Percentiles rank a stretch among this genome's conserved stretches.
Evolutionary conservation across 352 stramenopile species (phyloP).

Genomic region (Pythium rishiriense): DNA sequence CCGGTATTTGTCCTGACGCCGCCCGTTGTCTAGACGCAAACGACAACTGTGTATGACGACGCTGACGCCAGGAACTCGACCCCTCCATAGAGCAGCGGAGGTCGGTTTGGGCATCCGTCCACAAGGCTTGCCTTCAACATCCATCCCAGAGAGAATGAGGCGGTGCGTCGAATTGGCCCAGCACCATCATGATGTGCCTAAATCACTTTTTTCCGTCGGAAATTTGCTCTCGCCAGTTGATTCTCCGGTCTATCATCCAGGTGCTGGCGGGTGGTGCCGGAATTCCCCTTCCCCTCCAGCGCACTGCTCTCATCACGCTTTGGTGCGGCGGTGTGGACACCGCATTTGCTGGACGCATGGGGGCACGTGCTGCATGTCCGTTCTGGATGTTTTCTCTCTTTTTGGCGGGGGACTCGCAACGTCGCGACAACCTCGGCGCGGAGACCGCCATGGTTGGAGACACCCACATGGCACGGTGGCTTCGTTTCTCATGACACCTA

Average conservation of each 20-base stretch:
- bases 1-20: not conserved
- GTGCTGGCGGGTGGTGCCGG: not conserved
- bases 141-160: no score
- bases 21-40: not conserved
- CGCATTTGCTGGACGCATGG: conserved; percentile 1
- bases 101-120: no score
- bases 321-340: not conserved
- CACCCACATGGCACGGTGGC: conserved; percentile 18
- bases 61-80: not conserved
- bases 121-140: no score
- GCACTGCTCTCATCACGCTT: not conserved
- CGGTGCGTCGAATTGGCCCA: no score
- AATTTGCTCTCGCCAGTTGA: not conserved
- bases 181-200: no score
- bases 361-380: conserved; percentile 17
- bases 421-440: conserved; percentile 13
- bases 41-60: not conserved
- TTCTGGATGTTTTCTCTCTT: conserved; percentile 22
- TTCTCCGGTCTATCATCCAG: not conserved
- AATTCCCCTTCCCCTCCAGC: conserved; percentile 11
- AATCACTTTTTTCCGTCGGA: no score
- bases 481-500: conserved; percentile 6
- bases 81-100: not conserved
- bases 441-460: not conserved
- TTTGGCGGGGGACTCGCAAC: not conserved